A percentile compares a stretch with the other conserved stretches of the same genome.
These are phyloP conservation scores for Metschnikowia picachoensis DNA, from an alignment of 805 yeast species.

Conservation along the genomic window DNA sequence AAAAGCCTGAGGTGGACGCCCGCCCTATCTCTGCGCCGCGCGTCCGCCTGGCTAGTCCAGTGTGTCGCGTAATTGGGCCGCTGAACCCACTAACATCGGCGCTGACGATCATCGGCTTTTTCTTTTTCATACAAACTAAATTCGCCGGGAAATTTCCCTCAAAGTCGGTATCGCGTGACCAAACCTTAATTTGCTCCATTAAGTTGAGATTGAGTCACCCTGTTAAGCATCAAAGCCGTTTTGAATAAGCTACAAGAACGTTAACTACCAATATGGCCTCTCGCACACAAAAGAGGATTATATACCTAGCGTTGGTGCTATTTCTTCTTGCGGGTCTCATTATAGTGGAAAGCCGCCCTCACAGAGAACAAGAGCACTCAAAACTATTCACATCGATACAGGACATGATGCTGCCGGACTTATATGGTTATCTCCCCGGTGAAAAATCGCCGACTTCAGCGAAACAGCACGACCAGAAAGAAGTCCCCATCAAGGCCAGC, in stretches of 20 bases:
- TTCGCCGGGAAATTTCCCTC: not conserved
- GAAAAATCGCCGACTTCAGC: not conserved
- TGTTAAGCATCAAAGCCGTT: too few relatives aligned
- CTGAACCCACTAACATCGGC: not conserved
- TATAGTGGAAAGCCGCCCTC: constrained; percentile 16
- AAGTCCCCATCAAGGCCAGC: not conserved
- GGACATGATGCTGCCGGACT: constrained; percentile 7
- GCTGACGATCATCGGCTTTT: not conserved
- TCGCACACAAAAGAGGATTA: constrained; percentile 11
- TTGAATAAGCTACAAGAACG: too few relatives aligned
- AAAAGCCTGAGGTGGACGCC: too few relatives aligned
- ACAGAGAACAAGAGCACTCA: constrained; percentile 6
- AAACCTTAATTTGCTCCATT: too few relatives aligned
- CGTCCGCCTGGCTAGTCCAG: too few relatives aligned
- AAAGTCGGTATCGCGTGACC: too few relatives aligned
- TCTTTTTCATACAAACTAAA: not conserved
- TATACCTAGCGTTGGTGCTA: constrained; percentile 8
- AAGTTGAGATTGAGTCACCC: too few relatives aligned
- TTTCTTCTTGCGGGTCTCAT: constrained; percentile 17
- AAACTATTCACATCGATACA: constrained; percentile 11
- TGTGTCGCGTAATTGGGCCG: too few relatives aligned
- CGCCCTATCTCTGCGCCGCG: too few relatives aligned
- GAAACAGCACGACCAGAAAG: not conserved
- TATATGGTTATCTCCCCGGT: constrained; percentile 1
- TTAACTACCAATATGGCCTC: constrained; percentile 9